Conservation (phyloP, 2,329 filamentous ascomycete genomes). For the Aureobasidium sp. region DNA sequence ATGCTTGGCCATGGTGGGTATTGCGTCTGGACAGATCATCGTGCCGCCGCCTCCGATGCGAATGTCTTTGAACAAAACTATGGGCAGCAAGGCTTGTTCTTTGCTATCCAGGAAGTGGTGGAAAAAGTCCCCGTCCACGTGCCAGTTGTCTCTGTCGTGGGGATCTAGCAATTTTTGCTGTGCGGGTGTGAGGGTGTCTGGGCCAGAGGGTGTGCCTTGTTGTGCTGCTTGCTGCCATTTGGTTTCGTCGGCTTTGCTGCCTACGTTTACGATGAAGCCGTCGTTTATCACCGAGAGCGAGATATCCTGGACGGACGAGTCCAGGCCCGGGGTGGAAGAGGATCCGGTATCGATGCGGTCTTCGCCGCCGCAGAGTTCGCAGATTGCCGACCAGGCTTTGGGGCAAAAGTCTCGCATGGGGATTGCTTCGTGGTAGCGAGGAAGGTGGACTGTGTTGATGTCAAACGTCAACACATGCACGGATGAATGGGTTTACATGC, state of each 20-base stretch:
- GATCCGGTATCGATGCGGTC: constrained; percentile 38
- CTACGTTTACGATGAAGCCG: constrained; percentile 61
- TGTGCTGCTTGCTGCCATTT: constrained; percentile 37
- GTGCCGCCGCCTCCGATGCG: constrained; percentile 53
- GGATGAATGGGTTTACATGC: constrained; percentile 23
- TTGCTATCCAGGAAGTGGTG: constrained; percentile 62
- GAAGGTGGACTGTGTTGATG: constrained; percentile 36
- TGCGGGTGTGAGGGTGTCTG: neutral
- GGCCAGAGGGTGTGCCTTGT: neutral
- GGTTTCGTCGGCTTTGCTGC: constrained; percentile 43
- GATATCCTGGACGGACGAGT: neutral
- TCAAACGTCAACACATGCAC: constrained; percentile 32
- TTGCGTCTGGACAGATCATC: constrained; percentile 52
- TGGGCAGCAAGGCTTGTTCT: constrained; percentile 60
- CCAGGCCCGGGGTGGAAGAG: constrained; percentile 29
- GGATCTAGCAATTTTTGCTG: neutral
- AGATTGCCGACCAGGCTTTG: constrained; percentile 57
- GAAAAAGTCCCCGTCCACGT: constrained; percentile 65
- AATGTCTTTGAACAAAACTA: constrained; percentile 59
- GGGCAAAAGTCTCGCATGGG: constrained; percentile 44
- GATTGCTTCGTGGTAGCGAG: neutral
- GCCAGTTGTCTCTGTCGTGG: constrained; percentile 50
- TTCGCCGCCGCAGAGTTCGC: constrained; percentile 56
- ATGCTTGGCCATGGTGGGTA: constrained; percentile 48
- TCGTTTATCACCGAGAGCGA: constrained; percentile 45